Evolutionary conservation across 1,284 basidiomycete genomes (phyloP), one percentile per base, ranked within the genome.

Genomic region (Ganoderma sinense): DNA sequence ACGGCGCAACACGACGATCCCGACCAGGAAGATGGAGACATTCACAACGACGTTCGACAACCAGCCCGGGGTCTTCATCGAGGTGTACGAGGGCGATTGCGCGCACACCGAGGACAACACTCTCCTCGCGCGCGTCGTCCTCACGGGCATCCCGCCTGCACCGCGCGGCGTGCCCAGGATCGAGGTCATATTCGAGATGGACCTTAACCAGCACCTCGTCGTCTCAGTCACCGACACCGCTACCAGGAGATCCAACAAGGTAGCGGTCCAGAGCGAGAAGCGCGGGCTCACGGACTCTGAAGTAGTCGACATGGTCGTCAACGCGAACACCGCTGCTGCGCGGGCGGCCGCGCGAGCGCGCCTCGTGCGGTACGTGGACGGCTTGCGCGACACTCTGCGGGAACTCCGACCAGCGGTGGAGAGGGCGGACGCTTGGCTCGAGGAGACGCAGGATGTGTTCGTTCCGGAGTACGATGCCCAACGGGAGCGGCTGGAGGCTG

Each of bases 31-130:
- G 89, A 96, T 96, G 31, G 96, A 99, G 87, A 94, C 94, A 82
- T 98, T 99, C 92, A 98, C 97, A 62, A 99, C 98, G 55, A 98
- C 97, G 87, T 93, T 96, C 75, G 97, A 99, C 89, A 99, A 99
- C 89, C 97, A 99, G 84, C 96, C 97, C 72, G 96, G 96, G 89
- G 97, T 99, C 68, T 89, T 98, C 79, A 98, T 99, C 85, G 97
- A 98, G 84, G 97, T 99, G 71, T 99, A 90, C 86, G 97, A 99
- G 89, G 97, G 98, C 86, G 98, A 99, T 86, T 97, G 97, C 89
- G 95, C 97, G 66, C 94, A 96, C 80, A 98, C 97, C 74, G 98
- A 98, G 90, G 97, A 99, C 87, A 99, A 98, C 90, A 98, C 98
- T 88, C 83, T 99, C 66, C 95, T 99, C 83, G 97, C 97, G 81